Evolutionary conservation across 2,329 filamentous ascomycete species (phyloP), one percentile per base, ranked within the genome.

Genomic region (Hymenoscyphus salicellus): DNA sequence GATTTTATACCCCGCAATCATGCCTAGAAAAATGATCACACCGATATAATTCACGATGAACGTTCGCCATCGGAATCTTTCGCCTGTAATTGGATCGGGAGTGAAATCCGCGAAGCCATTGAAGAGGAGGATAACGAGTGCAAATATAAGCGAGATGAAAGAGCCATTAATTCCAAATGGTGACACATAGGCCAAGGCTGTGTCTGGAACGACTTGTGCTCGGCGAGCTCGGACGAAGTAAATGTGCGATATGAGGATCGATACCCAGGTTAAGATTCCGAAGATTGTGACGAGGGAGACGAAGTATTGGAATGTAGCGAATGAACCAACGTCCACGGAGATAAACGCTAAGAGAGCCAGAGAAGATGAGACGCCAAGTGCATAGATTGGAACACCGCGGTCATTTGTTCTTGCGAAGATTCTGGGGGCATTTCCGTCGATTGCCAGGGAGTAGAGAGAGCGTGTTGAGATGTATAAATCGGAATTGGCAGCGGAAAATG

Each of bases 81-180:
- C 59, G 1, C 66, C 66, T 2, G 65, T 66, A 8, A 32, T n/a
- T 81, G 83, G 63, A 80, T 84, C 17, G 80, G 80, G 61, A 81
- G 86, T 81, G 77, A 95, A 95, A 65, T 89, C 88, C 63, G 85
- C 82, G 77, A 87, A 95, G 81, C 93, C 94, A 84, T 95, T 96
- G 74, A 91, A 95, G 58, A 96, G 73, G 0, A 89, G 85, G 66
- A 96, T 90, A 28, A 95, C 74, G 72, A 84, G 82, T 78, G 90
- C 93, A 78, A 93, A 88, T 73, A 81, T 79, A 1, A 95, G 82
- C 0, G 89, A 89, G 64, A 80, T 79, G 73, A 87, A 86, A 0
- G 88, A 92, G 8, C 92, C 92, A 65, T 76, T 84, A 43, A 88
- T 78, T n/a, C 92, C 91, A 11, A 93, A 83, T 0, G 92, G 92